Percentiles rank a stretch among this genome's conserved stretches.
Evolutionary conservation across 1,139 yeast genomes (phyloP).

Genomic region (Meyerozyma carpophila): DNA sequence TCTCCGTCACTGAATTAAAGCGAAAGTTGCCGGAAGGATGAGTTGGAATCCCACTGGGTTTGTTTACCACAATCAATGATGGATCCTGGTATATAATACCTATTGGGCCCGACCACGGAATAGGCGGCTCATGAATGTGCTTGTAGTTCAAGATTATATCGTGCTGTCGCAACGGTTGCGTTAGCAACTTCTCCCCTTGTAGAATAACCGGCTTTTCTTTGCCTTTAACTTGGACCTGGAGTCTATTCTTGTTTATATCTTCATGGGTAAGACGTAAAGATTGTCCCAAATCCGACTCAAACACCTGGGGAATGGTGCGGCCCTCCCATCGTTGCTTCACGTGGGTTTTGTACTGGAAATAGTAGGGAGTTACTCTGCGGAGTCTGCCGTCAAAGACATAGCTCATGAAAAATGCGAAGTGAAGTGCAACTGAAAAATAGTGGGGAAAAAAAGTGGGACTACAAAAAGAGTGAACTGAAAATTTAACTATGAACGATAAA

Average conservation of each 20-base stretch:
- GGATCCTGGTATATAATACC: constrained; percentile 44
- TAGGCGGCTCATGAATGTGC: constrained; percentile 64
- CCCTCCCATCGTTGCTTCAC: constrained; percentile 49
- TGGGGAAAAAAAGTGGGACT: background rate
- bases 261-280: constrained; percentile 14
- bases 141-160: constrained; percentile 44
- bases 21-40: constrained; percentile 71
- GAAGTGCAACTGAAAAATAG: background rate
- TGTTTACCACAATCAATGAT: constrained; percentile 54
- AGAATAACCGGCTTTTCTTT: constrained; percentile 7
- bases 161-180: constrained; percentile 31
- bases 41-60: constrained; percentile 74
- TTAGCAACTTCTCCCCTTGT: constrained; percentile 19
- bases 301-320: constrained; percentile 37
- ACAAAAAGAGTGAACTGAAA: too few species aligned
- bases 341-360: constrained; percentile 30
- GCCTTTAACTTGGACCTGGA: background rate
- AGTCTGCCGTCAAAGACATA: constrained; percentile 33
- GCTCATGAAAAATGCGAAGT: background rate
- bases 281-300: constrained; percentile 41
- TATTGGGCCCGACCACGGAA: constrained; percentile 21
- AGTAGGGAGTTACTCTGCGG: constrained; percentile 45
- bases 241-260: constrained; percentile 16
- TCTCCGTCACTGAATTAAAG: constrained; percentile 58
- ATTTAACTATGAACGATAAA: background rate